phyloP scores from a whole-genome alignment of 1,284 basidiomycete species.

The Cystobasidium pallidum region DNA sequence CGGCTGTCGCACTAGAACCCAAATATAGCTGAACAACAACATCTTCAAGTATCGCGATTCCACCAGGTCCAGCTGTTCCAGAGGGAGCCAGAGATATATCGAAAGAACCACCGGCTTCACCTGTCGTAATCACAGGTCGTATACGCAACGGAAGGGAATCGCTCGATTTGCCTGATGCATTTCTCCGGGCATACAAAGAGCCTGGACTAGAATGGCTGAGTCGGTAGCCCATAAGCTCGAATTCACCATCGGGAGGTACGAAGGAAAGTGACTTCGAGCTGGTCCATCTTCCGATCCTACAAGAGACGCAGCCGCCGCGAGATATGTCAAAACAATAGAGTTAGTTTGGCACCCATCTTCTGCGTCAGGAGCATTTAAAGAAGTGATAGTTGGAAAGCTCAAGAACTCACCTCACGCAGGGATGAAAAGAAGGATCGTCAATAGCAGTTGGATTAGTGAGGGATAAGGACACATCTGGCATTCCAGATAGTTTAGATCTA shows the following conservation, averaged over 20 bases:
- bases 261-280: constrained; percentile 39
- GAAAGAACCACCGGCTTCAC: constrained; percentile 45
- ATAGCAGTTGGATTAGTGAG: constrained; percentile 78
- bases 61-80: constrained; percentile 6
- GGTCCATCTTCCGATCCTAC: constrained; percentile 38
- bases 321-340: not conserved
- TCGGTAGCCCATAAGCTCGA: constrained; percentile 45
- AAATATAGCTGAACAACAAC: constrained; percentile 30
- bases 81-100: constrained; percentile 38
- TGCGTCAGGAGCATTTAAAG: too few relatives aligned
- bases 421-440: constrained; percentile 81
- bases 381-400: not conserved
- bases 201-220: constrained; percentile 14
- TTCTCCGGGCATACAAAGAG: constrained; percentile 13
- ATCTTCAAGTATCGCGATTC: constrained; percentile 31
- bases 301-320: not conserved
- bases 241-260: constrained; percentile 46
- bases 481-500: constrained; percentile 81
- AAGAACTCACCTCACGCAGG: constrained; percentile 75
- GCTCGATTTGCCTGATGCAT: constrained; percentile 3
- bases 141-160: constrained; percentile 29
- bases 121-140: constrained; percentile 34
- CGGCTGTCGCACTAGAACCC: constrained; percentile 28
- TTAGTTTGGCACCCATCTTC: too few relatives aligned
- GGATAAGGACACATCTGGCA: constrained; percentile 79